Conservation (phyloP, 345 rosid genomes). For the Eucalyptus victrix region DNA sequence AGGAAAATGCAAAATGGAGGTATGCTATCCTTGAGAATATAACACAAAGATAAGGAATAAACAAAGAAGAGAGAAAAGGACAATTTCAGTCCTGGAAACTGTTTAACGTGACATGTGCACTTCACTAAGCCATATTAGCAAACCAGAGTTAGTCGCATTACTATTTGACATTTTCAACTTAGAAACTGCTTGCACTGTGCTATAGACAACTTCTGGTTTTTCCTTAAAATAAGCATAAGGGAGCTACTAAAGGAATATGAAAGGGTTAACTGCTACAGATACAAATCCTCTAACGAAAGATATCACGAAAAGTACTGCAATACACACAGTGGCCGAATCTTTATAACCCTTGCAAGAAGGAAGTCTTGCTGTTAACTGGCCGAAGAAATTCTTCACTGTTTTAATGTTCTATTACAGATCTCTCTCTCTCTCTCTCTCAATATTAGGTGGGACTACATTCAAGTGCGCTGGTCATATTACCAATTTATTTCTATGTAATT, state of each 20-base stretch:
- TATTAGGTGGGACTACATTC: background rate
- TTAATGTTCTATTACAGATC: background rate
- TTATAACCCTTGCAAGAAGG: background rate
- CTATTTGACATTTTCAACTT: background rate
- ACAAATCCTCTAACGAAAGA: background rate
- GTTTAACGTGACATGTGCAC: background rate
- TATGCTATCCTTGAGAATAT: background rate
- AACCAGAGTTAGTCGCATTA: background rate
- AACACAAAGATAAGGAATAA: background rate
- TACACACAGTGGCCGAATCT: background rate
- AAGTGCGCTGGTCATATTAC: background rate
- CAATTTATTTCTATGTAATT: background rate
- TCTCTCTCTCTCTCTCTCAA: background rate
- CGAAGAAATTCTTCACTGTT: background rate
- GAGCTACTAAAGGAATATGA: background rate
- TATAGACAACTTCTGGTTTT: background rate
- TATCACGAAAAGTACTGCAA: constrained; percentile 46
- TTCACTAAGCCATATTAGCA: background rate
- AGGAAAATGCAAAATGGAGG: background rate
- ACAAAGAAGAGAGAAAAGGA: background rate
- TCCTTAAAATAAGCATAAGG: background rate
- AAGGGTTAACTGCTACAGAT: background rate
- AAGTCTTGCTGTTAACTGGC: background rate
- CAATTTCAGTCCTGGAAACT: background rate
- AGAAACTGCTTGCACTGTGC: background rate